Conservation (phyloP, 148 eudicot genomes). For the Amaranthus palmeri region DNA sequence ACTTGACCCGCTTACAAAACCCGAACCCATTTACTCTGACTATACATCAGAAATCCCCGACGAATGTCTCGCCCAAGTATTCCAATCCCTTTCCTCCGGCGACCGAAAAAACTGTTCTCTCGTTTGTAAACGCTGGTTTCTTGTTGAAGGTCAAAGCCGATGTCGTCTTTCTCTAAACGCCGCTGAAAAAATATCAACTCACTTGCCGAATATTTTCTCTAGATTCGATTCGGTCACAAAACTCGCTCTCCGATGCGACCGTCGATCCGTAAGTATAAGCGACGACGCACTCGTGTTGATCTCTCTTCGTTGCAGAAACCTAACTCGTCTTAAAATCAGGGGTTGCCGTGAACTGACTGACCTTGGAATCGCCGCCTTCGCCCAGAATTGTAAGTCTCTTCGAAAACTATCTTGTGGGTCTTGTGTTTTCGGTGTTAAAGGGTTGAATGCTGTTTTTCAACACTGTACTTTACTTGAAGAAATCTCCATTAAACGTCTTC, state of each 20-base stretch:
- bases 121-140: slow-evolving; percentile 41
- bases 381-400: slow-evolving; percentile 31
- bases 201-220: slow-evolving; percentile 27
- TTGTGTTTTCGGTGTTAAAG: slow-evolving; percentile 44
- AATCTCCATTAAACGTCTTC: slow-evolving; percentile 38
- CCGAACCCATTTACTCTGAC: slow-evolving; percentile 11
- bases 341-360: slow-evolving; percentile 41
- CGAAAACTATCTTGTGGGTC: slow-evolving; percentile 43
- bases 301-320: slow-evolving; percentile 34
- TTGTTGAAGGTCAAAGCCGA: slow-evolving; percentile 48
- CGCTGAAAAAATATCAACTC: slow-evolving; percentile 21
- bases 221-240: slow-evolving; percentile 54
- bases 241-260: slow-evolving; percentile 46
- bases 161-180: slow-evolving; percentile 46
- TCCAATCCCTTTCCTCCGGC: slow-evolving; percentile 33
- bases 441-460: slow-evolving; percentile 38
- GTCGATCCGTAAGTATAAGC: slow-evolving; percentile 29
- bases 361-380: slow-evolving; percentile 31
- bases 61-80: slow-evolving; percentile 43
- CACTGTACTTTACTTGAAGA: slow-evolving; percentile 40
- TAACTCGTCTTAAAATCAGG: slow-evolving; percentile 46
- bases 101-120: slow-evolving; percentile 37
- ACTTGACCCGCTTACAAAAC: too few relatives aligned
- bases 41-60: slow-evolving; percentile 38
- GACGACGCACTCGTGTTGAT: slow-evolving; percentile 33